Evolutionary conservation across 2,329 filamentous ascomycete genomes (phyloP).

Genomic region (Pestalotiopsis sp.): DNA sequence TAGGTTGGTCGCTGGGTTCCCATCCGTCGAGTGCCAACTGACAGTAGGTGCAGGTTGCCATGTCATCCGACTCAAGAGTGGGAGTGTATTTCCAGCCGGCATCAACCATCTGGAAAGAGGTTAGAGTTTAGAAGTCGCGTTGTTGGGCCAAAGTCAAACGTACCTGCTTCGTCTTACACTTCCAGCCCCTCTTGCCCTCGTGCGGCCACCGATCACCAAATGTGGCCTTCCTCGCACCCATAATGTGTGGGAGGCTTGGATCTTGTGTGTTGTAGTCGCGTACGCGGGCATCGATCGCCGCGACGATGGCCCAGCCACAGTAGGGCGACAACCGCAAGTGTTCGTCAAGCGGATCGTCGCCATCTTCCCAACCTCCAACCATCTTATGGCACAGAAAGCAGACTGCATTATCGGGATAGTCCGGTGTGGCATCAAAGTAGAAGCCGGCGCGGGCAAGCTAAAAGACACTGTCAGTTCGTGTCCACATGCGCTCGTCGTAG

Average conservation of each 20-base stretch:
- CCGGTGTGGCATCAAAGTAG: constrained; percentile 77
- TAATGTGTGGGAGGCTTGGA: constrained; percentile 71
- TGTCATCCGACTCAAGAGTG: constrained; percentile 79
- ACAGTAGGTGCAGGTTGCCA: constrained; percentile 91
- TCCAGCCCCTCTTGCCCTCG: constrained; percentile 84
- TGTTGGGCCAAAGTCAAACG: constrained; percentile 20
- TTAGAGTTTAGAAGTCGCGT: constrained; percentile 21
- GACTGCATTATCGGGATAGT: constrained; percentile 82
- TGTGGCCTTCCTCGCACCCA: constrained; percentile 46
- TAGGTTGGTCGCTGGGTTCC: constrained; percentile 89
- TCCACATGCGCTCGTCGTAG: not conserved
- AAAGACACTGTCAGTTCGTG: constrained; percentile 11
- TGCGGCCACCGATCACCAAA: constrained; percentile 90
- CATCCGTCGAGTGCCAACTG: constrained; percentile 88
- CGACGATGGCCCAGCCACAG: constrained; percentile 85
- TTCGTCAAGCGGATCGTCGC: constrained; percentile 81
- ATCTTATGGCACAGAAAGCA: constrained; percentile 87
- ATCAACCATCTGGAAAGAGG: constrained; percentile 71
- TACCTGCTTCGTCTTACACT: constrained; percentile 87
- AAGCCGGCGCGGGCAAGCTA: constrained; percentile 91
- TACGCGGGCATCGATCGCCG: constrained; percentile 62
- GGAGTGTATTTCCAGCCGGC: constrained; percentile 96
- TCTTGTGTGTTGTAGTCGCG: constrained; percentile 70
- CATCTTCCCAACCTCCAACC: constrained; percentile 89
- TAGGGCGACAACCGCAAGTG: constrained; percentile 81